Evolutionary conservation across 805 yeast genomes (phyloP).

Genomic region (Pichia californica): DNA sequence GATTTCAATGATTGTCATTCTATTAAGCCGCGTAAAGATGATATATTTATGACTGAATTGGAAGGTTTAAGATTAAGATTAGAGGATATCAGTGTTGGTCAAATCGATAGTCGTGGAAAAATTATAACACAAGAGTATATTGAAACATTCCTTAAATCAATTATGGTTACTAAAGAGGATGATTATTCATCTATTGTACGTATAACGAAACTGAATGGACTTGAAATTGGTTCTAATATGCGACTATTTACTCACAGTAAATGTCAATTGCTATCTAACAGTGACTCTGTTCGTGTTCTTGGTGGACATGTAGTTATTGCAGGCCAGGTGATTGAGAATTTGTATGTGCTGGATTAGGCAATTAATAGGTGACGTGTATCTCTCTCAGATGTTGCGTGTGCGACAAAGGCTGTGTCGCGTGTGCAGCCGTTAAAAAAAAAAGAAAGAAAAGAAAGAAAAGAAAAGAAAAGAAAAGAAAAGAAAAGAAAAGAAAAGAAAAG

Average conservation of each 20-base stretch:
- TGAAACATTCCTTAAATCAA: background rate
- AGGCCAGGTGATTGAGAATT: background rate
- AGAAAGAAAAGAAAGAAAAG: background rate
- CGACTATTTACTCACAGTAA: background rate
- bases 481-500: no score
- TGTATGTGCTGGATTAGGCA: background rate
- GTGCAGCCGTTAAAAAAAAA: background rate
- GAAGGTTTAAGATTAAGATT: slow-evolving; percentile 38
- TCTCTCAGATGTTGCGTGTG: background rate
- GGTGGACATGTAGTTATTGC: background rate
- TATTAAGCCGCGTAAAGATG: slow-evolving; percentile 19
- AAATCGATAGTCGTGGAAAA: slow-evolving; percentile 35
- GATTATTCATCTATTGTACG: background rate
- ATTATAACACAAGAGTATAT: slow-evolving; percentile 25
- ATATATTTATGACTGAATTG: slow-evolving; percentile 36
- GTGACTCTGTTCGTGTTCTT: background rate
- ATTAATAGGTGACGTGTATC: no score
- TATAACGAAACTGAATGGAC: slow-evolving; percentile 2
- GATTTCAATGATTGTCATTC: background rate
- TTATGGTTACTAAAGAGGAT: background rate
- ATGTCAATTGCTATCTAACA: background rate
- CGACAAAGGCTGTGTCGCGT: background rate
- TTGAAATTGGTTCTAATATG: background rate
- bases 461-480: no score
- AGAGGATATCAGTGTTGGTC: slow-evolving; percentile 38